Base-by-base conservation (phyloP, 2,329 filamentous ascomycete genomes). In the Coniella vitis region DNA sequence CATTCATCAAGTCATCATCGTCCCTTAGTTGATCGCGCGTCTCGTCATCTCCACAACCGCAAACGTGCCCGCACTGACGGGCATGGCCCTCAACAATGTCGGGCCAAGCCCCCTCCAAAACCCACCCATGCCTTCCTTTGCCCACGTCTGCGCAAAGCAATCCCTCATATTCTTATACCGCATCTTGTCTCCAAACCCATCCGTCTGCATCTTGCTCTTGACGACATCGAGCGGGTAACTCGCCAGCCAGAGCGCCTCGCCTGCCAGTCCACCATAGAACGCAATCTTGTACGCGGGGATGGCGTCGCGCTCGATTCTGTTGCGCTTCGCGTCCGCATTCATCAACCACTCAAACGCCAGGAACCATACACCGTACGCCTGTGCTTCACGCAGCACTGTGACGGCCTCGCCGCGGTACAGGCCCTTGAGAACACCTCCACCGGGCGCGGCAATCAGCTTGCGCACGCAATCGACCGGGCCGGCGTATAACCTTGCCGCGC, bases 191-290 rank as follows among this genome's bases (percentile, higher is more conserved):
- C 87, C 89, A 63, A 96, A 93, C 0, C 87, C 90, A 69, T 98
- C 93, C 51, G 86, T 95, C 78, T 98, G 93, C 91, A 97, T 96
- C 80, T 95, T 97, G 70, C 89, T 95, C 86, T 98, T 98, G 69
- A 98, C 71, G 22, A 98, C 91, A 69, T 98, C 93, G 56, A 98
- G 86, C 19, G 93, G 93, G 70, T 98, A 98, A 63, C 89, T 95
- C 32, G 78, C 78, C 48, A 98, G 73, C 93, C 93, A 98, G 49
- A 98, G 78, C 45, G 83, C 88, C 75, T 98, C 93, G 58, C 93
- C 93, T 0, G 93, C 93, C 36, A 98, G 68, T 38, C 93, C 93
- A 56, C 93, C 93, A 65, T 97, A 98, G 12, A 88, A 71, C 12
- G 93, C 93, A 43, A 98, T 81, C 71, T 95, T 97, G 67, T 83